These are phyloP conservation scores for Dioscorea cayenensis DNA, from an alignment of 116 monocot species.

Conservation along the genomic window DNA sequence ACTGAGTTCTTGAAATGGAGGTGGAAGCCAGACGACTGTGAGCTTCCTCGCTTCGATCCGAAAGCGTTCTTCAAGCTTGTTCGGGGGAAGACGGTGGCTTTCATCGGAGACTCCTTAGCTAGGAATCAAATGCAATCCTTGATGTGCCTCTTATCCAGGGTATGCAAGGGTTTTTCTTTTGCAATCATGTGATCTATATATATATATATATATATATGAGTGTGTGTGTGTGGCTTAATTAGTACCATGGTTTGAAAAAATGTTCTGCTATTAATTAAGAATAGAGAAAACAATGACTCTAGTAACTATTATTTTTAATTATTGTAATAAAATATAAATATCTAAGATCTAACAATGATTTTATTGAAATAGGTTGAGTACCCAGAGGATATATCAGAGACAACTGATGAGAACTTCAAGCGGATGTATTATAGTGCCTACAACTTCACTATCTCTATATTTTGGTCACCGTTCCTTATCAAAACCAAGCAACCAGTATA, in stretches of 20 bases:
- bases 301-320: too few relatives aligned
- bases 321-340: too few relatives aligned
- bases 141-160: constrained; percentile 33
- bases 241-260: too few relatives aligned
- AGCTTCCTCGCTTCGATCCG: constrained; percentile 30
- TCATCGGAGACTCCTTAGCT: constrained; percentile 36
- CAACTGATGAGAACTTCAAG: constrained; percentile 14
- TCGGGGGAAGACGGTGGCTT: constrained; percentile 28
- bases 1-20: constrained; percentile 40
- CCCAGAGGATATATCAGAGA: constrained; percentile 9
- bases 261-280: too few relatives aligned
- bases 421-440: constrained; percentile 23
- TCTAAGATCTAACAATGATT: too few relatives aligned
- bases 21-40: constrained; percentile 39
- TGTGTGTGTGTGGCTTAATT: too few relatives aligned
- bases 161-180: background rate
- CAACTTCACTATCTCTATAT: constrained; percentile 38
- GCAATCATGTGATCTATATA: too few relatives aligned
- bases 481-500: constrained; percentile 4
- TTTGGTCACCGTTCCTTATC: constrained; percentile 52
- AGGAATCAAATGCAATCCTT: constrained; percentile 42
- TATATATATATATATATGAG: too few relatives aligned
- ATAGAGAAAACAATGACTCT: too few relatives aligned
- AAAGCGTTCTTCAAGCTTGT: constrained; percentile 22
- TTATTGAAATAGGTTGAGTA: constrained; percentile 14